These are phyloP conservation scores for Kockiozyma suomiensis DNA, from an alignment of 805 yeast genomes.

Conservation along the genomic window DNA sequence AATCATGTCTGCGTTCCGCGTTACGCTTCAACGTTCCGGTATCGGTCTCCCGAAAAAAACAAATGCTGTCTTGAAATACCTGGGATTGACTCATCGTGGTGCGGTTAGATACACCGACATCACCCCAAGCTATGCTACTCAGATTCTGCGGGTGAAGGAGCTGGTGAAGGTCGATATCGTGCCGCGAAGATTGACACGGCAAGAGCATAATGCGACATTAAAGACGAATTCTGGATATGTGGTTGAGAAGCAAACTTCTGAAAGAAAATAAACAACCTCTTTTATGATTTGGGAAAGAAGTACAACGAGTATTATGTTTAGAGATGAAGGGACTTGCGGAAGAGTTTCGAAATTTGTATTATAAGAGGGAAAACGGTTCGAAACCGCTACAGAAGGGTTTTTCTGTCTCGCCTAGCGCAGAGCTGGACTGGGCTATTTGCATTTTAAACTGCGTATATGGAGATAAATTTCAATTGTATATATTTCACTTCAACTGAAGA, in stretches of 20 bases:
- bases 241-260: slow-evolving; percentile 44
- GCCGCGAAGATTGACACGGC: slow-evolving; percentile 53
- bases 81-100: slow-evolving; percentile 78
- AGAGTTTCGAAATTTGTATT: background rate
- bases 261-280: no score
- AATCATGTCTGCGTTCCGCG: slow-evolving; percentile 53
- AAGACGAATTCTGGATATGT: slow-evolving; percentile 67
- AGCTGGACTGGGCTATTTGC: background rate
- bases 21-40: slow-evolving; percentile 77
- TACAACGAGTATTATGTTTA: background rate
- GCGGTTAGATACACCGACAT: slow-evolving; percentile 72
- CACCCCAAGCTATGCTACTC: slow-evolving; percentile 81
- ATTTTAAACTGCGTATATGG: background rate
- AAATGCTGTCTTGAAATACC: slow-evolving; percentile 63
- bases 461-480: background rate
- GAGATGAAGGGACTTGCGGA: background rate
- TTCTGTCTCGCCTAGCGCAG: no score
- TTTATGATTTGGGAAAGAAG: background rate
- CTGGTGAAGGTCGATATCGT: slow-evolving; percentile 79
- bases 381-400: no score
- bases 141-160: slow-evolving; percentile 80
- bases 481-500: background rate
- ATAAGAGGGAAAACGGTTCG: background rate
- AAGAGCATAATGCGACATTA: slow-evolving; percentile 57
- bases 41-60: slow-evolving; percentile 78